Percentiles rank a stretch among this genome's conserved stretches.
Evolutionary conservation across 495 filamentous ascomycete genomes (phyloP).

Genomic region (Elaphomyces granulatus): DNA sequence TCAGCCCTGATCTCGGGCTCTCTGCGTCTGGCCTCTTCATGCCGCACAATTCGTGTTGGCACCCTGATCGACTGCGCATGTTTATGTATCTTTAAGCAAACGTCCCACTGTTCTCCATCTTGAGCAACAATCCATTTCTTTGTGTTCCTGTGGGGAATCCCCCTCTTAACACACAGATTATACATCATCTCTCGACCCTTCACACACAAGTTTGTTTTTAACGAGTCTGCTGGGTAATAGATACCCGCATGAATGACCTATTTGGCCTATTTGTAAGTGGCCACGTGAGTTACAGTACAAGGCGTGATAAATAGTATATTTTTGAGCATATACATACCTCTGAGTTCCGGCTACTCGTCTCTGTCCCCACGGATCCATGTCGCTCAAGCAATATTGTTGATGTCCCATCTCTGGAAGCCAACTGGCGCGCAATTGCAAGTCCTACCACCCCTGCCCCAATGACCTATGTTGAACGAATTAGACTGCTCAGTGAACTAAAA

Average conservation of each 20-base stretch:
- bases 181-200: conserved; percentile 64
- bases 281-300: not conserved
- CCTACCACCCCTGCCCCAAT: conserved; percentile 89
- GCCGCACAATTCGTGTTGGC: conserved; percentile 54
- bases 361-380: conserved; percentile 63
- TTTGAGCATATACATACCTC: conserved; percentile 46
- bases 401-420: conserved; percentile 48
- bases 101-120: conserved; percentile 48
- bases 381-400: conserved; percentile 72
- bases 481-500: conserved; percentile 4
- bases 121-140: conserved; percentile 97
- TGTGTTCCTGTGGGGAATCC: conserved; percentile 55
- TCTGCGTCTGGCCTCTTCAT: conserved; percentile 40
- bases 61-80: conserved; percentile 53
- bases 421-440: conserved; percentile 65
- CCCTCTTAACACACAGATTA: conserved; percentile 48
- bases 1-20: conserved; percentile 63
- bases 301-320: too few relatives aligned
- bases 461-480: conserved; percentile 47
- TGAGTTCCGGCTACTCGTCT: conserved; percentile 87
- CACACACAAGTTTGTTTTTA: conserved; percentile 80
- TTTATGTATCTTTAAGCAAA: conserved; percentile 48
- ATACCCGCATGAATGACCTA: conserved; percentile 92
- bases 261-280: not conserved
- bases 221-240: conserved; percentile 64